Base-by-base conservation (phyloP, 495 filamentous ascomycete genomes). In the Lepidopterella palustris region DNA sequence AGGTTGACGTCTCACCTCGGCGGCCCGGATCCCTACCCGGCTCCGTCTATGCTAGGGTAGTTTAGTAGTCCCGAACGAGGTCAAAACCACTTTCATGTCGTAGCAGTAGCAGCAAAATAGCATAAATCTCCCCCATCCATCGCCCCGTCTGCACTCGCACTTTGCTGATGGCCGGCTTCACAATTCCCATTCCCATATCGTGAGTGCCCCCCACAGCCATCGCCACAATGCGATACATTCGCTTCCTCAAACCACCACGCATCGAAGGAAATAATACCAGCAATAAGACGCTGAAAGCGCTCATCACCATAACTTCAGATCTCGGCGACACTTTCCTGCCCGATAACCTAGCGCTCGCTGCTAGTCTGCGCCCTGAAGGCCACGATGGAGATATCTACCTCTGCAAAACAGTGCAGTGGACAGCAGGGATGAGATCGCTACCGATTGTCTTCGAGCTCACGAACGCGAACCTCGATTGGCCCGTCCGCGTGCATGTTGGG, bases 231-330 rank as follows among this genome's bases (percentile, higher is more conserved):
- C 53, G 62, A 9, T 71, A 73, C 47, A 64, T 73, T 31, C 67
- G 70, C 25, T 73, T 70, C 50, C 67, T 73, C 40, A 73, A 73
- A 53, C 23, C 62, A 1, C 69, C 70, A 13, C 68, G 60, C 26
- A 39, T 63, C 15, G 15, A 65, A 25, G 54, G 29, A 45, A 58
- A 60, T 13, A n/a, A n/a, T n/a, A n/a, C n/a, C n/a, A n/a, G n/a
- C n/a, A 50, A 32, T 52, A 35, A 63, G 39, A 59, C 62, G 3
- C 24, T 71, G 20, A 69, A 62, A 35, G 76, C 84, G 29, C 69
- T 90, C 21, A 76, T 97, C 55, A 90, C 90, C 52, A 84, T 98
- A 70, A 89, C 90, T 39, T 93, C 92, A 35, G 93, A 98, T 68
- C 76, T 98, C 6, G 91, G 92, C 2, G 92, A 98, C 71, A 78